Conservation (phyloP, 768 basidiomycete genomes). For the Phaeotremella skinneri region DNA sequence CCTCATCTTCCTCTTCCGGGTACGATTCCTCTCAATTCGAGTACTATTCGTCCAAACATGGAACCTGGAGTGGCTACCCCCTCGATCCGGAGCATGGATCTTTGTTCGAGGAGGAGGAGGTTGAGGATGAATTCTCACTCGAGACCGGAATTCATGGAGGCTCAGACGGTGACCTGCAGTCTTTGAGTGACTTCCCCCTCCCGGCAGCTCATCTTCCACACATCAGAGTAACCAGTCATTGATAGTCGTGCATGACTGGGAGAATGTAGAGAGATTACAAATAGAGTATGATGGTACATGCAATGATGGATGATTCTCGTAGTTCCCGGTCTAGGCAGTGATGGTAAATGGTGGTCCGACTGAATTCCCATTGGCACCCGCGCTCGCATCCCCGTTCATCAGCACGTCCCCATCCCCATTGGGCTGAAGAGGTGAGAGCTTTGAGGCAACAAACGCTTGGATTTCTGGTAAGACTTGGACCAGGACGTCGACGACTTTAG, state of each 20-base stretch:
- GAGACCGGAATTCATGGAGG: background rate
- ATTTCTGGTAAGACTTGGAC: constrained; percentile 66
- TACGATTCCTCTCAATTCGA: too few species aligned
- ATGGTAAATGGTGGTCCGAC: background rate
- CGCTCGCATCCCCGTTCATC: background rate
- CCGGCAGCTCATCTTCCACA: constrained; percentile 17
- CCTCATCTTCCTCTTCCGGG: background rate
- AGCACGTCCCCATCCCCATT: background rate
- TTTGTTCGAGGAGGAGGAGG: background rate
- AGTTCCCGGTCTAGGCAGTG: background rate
- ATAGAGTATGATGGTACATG: background rate
- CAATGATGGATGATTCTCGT: background rate
- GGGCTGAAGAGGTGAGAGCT: constrained; percentile 10
- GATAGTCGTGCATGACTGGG: background rate
- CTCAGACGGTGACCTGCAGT: background rate
- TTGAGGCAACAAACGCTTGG: constrained; percentile 57
- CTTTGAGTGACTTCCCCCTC: constrained; percentile 5
- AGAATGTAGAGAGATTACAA: background rate
- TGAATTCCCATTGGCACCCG: too few species aligned
- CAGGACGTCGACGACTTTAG: constrained; percentile 73
- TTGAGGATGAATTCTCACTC: constrained; percentile 1
- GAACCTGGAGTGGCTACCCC: background rate
- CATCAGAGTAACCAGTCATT: constrained; percentile 22
- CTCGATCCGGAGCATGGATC: background rate
- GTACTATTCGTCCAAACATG: too few species aligned